A percentile compares a stretch with the other conserved stretches of the same genome.
Conservation (phyloP, 768 basidiomycete species). For the Sarcodon sp. region DNA sequence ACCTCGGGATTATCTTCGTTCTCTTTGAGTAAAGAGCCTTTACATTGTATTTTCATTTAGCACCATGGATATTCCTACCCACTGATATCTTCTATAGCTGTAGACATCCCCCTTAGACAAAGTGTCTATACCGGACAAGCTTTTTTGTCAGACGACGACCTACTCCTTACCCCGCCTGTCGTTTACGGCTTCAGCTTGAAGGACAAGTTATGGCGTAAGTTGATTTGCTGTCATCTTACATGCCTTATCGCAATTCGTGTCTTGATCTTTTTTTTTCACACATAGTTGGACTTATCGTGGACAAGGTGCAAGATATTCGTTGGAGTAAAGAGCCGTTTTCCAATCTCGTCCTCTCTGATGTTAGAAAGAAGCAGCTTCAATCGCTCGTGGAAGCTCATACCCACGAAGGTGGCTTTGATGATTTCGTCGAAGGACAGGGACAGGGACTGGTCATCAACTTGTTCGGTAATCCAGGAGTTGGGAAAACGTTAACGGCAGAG, state of each 20-base stretch:
- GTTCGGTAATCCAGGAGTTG: slow-evolving; percentile 48
- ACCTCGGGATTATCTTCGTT: slow-evolving; percentile 19
- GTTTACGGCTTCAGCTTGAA: slow-evolving; percentile 51
- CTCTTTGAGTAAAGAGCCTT: no score
- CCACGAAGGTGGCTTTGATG: slow-evolving; percentile 37
- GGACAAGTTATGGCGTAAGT: slow-evolving; percentile 48
- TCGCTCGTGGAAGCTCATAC: slow-evolving; percentile 49
- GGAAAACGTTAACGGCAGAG: slow-evolving; percentile 14
- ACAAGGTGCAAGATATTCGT: not conserved
- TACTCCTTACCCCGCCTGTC: slow-evolving; percentile 40
- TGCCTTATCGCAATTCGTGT: not conserved
- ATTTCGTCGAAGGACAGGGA: slow-evolving; percentile 54
- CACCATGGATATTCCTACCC: slow-evolving; percentile 4
- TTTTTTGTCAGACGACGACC: slow-evolving; percentile 31
- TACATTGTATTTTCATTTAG: not conserved
- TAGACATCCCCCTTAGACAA: slow-evolving; percentile 19
- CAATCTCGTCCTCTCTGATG: slow-evolving; percentile 43
- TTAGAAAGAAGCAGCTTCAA: slow-evolving; percentile 38
- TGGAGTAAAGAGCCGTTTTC: slow-evolving; percentile 48
- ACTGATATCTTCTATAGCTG: slow-evolving; percentile 13
- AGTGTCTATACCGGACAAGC: not conserved
- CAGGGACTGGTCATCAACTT: slow-evolving; percentile 45
- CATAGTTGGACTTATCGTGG: not conserved
- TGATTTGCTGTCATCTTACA: not conserved
- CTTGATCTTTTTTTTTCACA: not conserved